These are phyloP conservation scores for Russula olivacea DNA, from an alignment of 768 basidiomycete species.

Conservation along the genomic window DNA sequence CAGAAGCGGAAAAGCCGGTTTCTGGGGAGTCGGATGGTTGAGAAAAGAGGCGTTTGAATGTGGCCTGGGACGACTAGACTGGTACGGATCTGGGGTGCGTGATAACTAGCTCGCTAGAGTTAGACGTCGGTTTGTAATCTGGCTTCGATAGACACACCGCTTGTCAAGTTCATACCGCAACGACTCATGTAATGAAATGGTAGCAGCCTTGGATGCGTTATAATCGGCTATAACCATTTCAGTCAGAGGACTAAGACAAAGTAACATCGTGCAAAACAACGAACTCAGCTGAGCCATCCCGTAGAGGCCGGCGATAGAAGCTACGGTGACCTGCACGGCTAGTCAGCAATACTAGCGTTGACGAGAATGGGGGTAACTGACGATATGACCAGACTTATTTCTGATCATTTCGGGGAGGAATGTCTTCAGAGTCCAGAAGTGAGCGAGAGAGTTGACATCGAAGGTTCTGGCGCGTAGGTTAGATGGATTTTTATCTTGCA, in stretches of 20 bases:
- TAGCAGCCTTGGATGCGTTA: conserved; percentile 87
- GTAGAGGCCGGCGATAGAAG: conserved; percentile 67
- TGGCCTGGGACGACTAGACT: conserved; percentile 82
- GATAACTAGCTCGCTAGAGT: conserved; percentile 43
- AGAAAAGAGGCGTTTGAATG: conserved; percentile 74
- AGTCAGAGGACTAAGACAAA: conserved; percentile 1
- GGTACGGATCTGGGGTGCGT: conserved; percentile 73
- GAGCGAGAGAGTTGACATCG: conserved; percentile 77
- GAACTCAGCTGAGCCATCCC: conserved; percentile 73
- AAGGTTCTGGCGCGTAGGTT: conserved; percentile 62
- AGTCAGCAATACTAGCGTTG: not conserved
- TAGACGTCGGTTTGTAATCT: conserved; percentile 14
- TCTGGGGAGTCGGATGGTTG: conserved; percentile 45
- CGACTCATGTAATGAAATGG: conserved; percentile 72
- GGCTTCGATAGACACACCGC: conserved; percentile 39
- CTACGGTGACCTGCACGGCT: conserved; percentile 57
- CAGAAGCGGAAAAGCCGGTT: conserved; percentile 60
- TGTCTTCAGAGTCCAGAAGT: conserved; percentile 89
- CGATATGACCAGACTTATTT: conserved; percentile 77
- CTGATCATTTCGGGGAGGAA: conserved; percentile 88
- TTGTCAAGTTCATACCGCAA: conserved; percentile 86
- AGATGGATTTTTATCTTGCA: not conserved
- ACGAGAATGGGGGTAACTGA: conserved; percentile 34
- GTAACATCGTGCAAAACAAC: conserved; percentile 28
- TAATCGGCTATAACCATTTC: conserved; percentile 62